Evolutionary conservation across 352 stramenopile species (phyloP).

Genomic region (Thraustotheca clavata): DNA sequence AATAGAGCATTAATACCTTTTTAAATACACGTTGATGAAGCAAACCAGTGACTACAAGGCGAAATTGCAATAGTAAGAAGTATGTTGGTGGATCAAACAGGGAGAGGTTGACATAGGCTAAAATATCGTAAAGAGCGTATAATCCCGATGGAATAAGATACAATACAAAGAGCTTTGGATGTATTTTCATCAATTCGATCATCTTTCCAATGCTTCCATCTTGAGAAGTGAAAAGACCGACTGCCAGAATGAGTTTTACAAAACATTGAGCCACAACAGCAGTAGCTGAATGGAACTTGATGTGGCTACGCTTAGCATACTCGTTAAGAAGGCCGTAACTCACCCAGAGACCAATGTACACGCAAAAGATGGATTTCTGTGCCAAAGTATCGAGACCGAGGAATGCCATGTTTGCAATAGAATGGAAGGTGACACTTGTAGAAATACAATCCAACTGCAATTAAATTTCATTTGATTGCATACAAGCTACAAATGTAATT

Average conservation of each 20-base stretch:
- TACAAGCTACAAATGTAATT: no score
- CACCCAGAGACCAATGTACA: constrained; percentile 74
- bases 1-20: no score
- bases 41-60: constrained; percentile 67
- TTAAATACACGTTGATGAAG: constrained; percentile 72
- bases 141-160: constrained; percentile 70
- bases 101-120: constrained; percentile 75
- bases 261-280: constrained; percentile 68
- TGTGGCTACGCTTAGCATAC: constrained; percentile 52
- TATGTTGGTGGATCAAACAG: constrained; percentile 69
- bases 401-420: constrained; percentile 28
- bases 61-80: constrained; percentile 71
- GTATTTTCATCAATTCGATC: constrained; percentile 22
- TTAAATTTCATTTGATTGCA: no score
- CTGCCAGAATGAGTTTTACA: constrained; percentile 57
- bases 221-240: constrained; percentile 42
- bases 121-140: constrained; percentile 75
- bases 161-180: constrained; percentile 42
- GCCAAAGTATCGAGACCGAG: constrained; percentile 63
- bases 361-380: constrained; percentile 65
- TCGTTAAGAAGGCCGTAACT: constrained; percentile 72
- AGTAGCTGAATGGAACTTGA: constrained; percentile 65
- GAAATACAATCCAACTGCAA: no score
- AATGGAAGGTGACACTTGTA: no score
- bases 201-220: background rate